Conservation (phyloP, 768 basidiomycete species). For the Lactifluus piperatus region DNA sequence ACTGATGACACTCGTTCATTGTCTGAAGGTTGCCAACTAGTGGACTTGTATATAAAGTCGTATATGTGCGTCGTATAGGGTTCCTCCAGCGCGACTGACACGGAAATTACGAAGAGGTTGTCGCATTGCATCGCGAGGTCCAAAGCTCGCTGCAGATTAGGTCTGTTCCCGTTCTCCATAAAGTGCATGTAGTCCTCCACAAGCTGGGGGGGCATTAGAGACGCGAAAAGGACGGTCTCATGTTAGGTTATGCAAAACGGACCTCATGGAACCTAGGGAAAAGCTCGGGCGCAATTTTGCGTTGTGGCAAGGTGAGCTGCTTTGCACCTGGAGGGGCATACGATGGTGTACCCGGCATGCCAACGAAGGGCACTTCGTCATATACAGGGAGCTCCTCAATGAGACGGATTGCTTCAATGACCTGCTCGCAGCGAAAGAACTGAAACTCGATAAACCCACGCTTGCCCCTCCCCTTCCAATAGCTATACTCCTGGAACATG, state of each 20-base stretch:
- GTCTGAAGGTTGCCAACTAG: slow-evolving; percentile 11
- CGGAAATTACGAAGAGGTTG: slow-evolving; percentile 17
- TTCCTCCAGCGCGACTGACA: slow-evolving; percentile 13
- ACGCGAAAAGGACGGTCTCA: background rate
- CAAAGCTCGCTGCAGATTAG: slow-evolving; percentile 18
- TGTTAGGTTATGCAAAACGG: background rate
- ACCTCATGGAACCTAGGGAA: slow-evolving; percentile 8
- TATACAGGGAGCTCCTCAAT: slow-evolving; percentile 11
- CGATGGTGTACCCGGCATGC: slow-evolving; percentile 21
- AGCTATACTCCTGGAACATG: slow-evolving; percentile 17
- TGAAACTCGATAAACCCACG: slow-evolving; percentile 22
- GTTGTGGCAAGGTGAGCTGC: slow-evolving; percentile 8
- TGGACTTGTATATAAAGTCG: slow-evolving; percentile 17
- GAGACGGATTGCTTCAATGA: slow-evolving; percentile 15
- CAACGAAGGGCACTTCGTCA: slow-evolving; percentile 4
- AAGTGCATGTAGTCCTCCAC: slow-evolving; percentile 18
- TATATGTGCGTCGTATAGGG: slow-evolving; percentile 19
- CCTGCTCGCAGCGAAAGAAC: slow-evolving; percentile 20
- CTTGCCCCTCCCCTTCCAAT: slow-evolving; percentile 6
- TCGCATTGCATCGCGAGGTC: slow-evolving; percentile 9
- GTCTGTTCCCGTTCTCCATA: slow-evolving; percentile 10
- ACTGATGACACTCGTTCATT: slow-evolving; percentile 1
- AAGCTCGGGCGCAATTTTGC: slow-evolving; percentile 4
- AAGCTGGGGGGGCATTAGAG: background rate
- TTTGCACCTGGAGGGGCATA: slow-evolving; percentile 1